Conservation (phyloP, 768 basidiomycete species). For the Dacryopinax spathularia region DNA sequence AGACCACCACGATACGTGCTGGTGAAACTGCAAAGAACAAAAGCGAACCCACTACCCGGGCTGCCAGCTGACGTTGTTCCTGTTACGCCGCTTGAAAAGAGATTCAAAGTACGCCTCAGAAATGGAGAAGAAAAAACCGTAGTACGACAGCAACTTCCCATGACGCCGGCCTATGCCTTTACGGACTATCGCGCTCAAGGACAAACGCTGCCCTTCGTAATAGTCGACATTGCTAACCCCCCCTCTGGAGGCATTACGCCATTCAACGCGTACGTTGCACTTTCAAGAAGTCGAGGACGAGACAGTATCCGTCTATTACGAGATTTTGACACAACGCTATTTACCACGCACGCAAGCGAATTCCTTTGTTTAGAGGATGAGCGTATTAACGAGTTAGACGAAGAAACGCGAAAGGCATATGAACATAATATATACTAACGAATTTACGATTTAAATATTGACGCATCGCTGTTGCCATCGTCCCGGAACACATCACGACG, state of each 20-base stretch:
- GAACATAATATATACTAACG: no score
- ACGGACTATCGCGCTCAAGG: slow-evolving; percentile 10
- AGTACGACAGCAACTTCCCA: slow-evolving; percentile 12
- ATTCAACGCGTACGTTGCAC: slow-evolving; percentile 30
- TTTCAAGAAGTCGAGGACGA: slow-evolving; percentile 24
- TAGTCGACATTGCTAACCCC: slow-evolving; percentile 27
- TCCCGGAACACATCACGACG: no score
- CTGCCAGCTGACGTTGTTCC: slow-evolving; percentile 24
- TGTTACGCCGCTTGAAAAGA: slow-evolving; percentile 15
- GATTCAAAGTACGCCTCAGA: not conserved
- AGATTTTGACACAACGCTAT: slow-evolving; percentile 20
- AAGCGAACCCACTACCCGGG: slow-evolving; percentile 16
- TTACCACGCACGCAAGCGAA: slow-evolving; percentile 17
- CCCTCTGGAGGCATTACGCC: slow-evolving; percentile 18
- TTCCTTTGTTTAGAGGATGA: slow-evolving; percentile 16
- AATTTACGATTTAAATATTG: no score
- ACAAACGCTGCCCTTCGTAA: slow-evolving; percentile 14
- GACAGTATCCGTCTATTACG: slow-evolving; percentile 22
- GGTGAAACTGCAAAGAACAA: slow-evolving; percentile 14
- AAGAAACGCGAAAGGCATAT: no score
- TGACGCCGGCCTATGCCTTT: slow-evolving; percentile 7
- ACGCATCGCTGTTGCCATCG: no score
- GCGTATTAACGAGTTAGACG: slow-evolving; percentile 10
- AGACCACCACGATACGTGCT: not conserved
- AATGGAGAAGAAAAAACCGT: slow-evolving; percentile 10